Evolutionary conservation across 352 stramenopile species (phyloP), one percentile per base, ranked within the genome.

Genomic region (Phytophthora quininea): DNA sequence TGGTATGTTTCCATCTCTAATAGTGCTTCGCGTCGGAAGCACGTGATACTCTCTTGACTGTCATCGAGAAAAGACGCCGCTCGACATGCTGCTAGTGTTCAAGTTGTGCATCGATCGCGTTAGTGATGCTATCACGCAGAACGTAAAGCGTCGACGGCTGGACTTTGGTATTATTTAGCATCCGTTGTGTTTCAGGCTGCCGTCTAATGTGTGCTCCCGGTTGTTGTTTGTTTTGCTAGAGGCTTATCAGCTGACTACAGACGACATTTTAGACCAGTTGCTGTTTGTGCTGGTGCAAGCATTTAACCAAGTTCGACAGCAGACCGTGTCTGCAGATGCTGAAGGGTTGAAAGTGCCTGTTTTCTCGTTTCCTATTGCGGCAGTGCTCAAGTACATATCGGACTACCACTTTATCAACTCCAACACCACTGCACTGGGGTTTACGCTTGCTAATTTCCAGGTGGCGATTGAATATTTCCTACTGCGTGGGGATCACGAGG

Each of bases 381-480:
- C 87, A 0, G 73, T 90, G 52, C 66, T 95, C 24, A 71, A 76
- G 69, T 95, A 93, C 72, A 89, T 92, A 14, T 75, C 78, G 1
- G 71, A 91, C 40, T 95, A 90, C 55, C 87, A 93, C 47, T 93
- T 95, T 54, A 90, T 95, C 72, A 92, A 92, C 67, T 92, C 84
- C 9, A 92, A 89, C 59, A 90, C 83, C 7, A 91, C 87, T 9
- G 84, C 83, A 12, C 57, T 95, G 14, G 87, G 87, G 27, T 95
- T 91, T 59, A 91, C 83, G 45, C 77, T 93, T 29, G 87, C 84
- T 8, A 95, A 89, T 38, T 95, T 93, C 45, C 83, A 93, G 69
- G 85, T 95, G 32, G 87, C 83, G 7, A 54, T 91, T 32, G 82
- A 93, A 58, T 93, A 84, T 64, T 91, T 93, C n/a, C 40, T 92